Conservation (phyloP, 2,329 filamentous ascomycete genomes). For the Cladosporium austrohemisphaericum region DNA sequence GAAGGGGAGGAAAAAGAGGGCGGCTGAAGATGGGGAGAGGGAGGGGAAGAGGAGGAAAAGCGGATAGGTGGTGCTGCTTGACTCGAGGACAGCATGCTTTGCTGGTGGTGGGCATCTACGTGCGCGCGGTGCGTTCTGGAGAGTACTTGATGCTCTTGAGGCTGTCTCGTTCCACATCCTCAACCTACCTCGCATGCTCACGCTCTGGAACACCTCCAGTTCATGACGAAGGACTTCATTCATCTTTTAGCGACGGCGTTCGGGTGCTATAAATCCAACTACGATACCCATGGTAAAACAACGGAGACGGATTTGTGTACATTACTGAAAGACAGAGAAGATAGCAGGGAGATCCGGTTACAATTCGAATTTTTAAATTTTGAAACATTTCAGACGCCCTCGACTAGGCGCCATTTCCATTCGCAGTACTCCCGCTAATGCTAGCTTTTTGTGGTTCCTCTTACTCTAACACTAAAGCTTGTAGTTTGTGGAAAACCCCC, state of each 20-base stretch:
- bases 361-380: neutral
- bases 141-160: no score
- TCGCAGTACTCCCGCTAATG: constrained; percentile 15
- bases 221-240: no score
- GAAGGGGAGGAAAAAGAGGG: constrained; percentile 30
- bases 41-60: constrained; percentile 16
- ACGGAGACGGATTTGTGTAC: no score
- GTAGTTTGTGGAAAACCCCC: constrained; percentile 1
- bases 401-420: constrained; percentile 17
- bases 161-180: no score
- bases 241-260: constrained; percentile 23
- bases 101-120: neutral
- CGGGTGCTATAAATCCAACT: neutral
- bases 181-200: no score
- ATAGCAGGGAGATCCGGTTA: no score
- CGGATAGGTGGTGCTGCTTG: neutral
- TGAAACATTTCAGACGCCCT: constrained; percentile 11
- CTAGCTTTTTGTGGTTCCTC: constrained; percentile 6
- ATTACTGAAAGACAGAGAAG: neutral
- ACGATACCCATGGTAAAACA: constrained; percentile 5
- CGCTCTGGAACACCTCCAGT: no score
- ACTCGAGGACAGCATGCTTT: neutral
- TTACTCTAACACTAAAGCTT: constrained; percentile 11
- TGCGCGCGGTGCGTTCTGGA: neutral
- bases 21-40: constrained; percentile 17